These are phyloP conservation scores for Alternaria postmessia DNA, from an alignment of 2,329 filamentous ascomycete genomes.

Conservation along the genomic window DNA sequence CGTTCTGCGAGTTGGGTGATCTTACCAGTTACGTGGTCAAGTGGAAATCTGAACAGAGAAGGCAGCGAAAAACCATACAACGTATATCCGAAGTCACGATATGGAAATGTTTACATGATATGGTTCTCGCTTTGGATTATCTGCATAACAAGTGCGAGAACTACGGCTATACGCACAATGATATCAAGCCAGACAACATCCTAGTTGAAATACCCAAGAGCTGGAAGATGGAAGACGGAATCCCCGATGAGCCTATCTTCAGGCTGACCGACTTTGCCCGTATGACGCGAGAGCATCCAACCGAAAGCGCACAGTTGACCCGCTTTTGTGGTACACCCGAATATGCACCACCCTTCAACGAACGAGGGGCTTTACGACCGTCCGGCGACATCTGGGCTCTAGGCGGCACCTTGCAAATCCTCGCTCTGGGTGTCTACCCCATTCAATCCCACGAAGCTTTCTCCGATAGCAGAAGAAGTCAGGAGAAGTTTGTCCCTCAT, in stretches of 20 bases:
- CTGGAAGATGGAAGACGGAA: background rate
- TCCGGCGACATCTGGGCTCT: slow-evolving; percentile 35
- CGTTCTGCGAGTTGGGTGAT: slow-evolving; percentile 30
- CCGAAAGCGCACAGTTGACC: background rate
- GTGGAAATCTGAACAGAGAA: slow-evolving; percentile 8
- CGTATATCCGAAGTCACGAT: slow-evolving; percentile 32
- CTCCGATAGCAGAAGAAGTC: background rate
- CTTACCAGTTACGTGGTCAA: slow-evolving; percentile 13
- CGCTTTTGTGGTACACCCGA: slow-evolving; percentile 27
- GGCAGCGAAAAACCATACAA: background rate
- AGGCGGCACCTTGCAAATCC: slow-evolving; percentile 30
- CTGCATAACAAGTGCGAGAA: slow-evolving; percentile 27
- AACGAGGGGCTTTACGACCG: slow-evolving; percentile 16
- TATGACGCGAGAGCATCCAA: slow-evolving; percentile 11
- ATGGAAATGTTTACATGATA: slow-evolving; percentile 38
- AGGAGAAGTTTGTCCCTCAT: background rate
- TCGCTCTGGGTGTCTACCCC: slow-evolving; percentile 23
- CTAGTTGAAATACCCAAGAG: slow-evolving; percentile 62
- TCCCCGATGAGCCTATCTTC: slow-evolving; percentile 33
- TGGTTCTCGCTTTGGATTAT: slow-evolving; percentile 30
- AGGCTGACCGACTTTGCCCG: slow-evolving; percentile 35
- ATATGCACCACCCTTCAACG: slow-evolving; percentile 26
- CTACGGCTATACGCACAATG: slow-evolving; percentile 75
- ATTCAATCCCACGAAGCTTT: slow-evolving; percentile 17
- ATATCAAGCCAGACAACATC: slow-evolving; percentile 93